phyloP scores from a whole-genome alignment of 768 basidiomycete genomes.

The Lanmaoa rubissima region DNA sequence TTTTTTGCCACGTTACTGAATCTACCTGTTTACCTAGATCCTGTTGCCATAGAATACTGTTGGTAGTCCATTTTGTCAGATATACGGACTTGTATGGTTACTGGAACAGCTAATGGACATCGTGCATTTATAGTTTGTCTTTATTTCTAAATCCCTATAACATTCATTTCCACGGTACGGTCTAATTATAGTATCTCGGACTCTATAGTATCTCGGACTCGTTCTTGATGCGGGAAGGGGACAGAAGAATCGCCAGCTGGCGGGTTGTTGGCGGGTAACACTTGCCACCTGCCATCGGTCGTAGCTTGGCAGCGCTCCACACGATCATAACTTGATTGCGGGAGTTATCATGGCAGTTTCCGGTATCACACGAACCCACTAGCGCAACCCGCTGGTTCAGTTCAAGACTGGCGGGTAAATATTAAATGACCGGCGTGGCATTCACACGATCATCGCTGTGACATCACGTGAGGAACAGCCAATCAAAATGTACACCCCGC shows the following conservation, averaged over 20 bases:
- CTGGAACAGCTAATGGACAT: slow-evolving; percentile 15
- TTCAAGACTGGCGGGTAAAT: too few species aligned
- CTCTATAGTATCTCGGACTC: background rate
- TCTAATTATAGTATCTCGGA: background rate
- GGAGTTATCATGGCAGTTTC: too few species aligned
- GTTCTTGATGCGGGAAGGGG: background rate
- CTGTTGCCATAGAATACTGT: slow-evolving; percentile 22
- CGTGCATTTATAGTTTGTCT: slow-evolving; percentile 14
- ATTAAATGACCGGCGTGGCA: too few species aligned
- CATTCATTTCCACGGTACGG: background rate
- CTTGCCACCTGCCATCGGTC: background rate
- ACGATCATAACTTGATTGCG: too few species aligned
- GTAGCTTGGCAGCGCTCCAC: background rate
- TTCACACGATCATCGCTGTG: too few species aligned
- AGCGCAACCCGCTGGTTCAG: too few species aligned
- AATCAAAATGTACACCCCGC: too few species aligned
- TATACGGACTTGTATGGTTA: slow-evolving; percentile 6
- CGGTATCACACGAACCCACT: background rate
- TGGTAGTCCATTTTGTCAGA: background rate
- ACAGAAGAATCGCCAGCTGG: too few species aligned
- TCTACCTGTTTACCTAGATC: slow-evolving; percentile 10
- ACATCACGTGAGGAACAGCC: too few species aligned
- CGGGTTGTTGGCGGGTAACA: background rate
- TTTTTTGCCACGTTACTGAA: background rate
- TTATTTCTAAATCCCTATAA: slow-evolving; percentile 29